A percentile compares a stretch with the other conserved stretches of the same genome.
These are phyloP conservation scores for Fraxinus albicans DNA, from an alignment of 305 asterid genomes.

Conservation along the genomic window DNA sequence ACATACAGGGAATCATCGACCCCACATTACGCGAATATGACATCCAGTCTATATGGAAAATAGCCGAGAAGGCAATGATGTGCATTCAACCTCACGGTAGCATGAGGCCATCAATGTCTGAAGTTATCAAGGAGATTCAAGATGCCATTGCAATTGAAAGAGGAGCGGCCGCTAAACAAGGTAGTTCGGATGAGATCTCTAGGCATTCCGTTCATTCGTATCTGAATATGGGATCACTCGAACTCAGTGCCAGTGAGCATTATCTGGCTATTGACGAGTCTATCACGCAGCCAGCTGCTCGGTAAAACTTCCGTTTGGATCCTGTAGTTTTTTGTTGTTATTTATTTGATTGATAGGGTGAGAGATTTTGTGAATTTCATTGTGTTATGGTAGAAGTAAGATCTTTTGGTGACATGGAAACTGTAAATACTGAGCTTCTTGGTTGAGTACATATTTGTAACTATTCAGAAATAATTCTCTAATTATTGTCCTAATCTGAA, in stretches of 20 bases:
- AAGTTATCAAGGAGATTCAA: conserved; percentile 90
- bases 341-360: conserved; percentile 18
- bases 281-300: conserved; percentile 68
- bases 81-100: conserved; percentile 95
- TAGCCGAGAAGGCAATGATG: conserved; percentile 96
- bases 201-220: conserved; percentile 78
- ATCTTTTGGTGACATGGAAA: conserved; percentile 16
- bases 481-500: neutral
- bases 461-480: neutral
- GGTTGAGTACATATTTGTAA: conserved; percentile 12
- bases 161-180: conserved; percentile 64
- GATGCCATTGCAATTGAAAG: conserved; percentile 75
- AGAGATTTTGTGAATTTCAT: conserved; percentile 8
- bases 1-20: conserved; percentile 92
- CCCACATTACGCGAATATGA: conserved; percentile 70
- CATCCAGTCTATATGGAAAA: conserved; percentile 97
- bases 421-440: conserved; percentile 36
- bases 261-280: conserved; percentile 77
- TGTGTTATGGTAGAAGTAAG: neutral
- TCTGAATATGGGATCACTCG: conserved; percentile 58
- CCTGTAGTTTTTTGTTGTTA: neutral
- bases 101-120: conserved; percentile 89
- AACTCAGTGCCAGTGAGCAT: conserved; percentile 59
- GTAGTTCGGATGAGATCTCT: conserved; percentile 79
- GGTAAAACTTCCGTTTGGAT: conserved; percentile 37